These are phyloP conservation scores for Penicillium digitatum DNA, from an alignment of 2,329 filamentous ascomycete genomes.

Conservation along the genomic window DNA sequence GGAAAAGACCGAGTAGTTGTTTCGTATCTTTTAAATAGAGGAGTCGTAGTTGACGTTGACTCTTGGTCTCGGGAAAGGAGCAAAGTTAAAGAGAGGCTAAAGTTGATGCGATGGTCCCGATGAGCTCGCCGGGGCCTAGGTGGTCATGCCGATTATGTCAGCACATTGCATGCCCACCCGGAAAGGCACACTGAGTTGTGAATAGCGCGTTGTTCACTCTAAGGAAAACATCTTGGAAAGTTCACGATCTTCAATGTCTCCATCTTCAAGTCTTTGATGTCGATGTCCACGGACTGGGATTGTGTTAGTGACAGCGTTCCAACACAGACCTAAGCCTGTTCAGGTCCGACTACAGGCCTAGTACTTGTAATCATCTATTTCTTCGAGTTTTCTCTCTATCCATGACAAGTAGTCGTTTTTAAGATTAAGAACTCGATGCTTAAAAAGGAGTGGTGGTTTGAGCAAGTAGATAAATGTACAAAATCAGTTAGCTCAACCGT, in stretches of 20 bases:
- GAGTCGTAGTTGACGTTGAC: neutral
- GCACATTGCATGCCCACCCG: neutral
- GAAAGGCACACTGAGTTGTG: neutral
- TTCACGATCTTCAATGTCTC: neutral
- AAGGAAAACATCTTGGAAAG: no score
- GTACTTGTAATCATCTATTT: neutral
- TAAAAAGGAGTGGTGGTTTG: no score
- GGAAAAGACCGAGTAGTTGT: neutral
- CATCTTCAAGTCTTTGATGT: neutral
- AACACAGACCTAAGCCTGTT: neutral
- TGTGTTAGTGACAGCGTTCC: neutral
- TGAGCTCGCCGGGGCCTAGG: neutral
- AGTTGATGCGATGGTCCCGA: neutral
- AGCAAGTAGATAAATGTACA: neutral
- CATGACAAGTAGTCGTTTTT: neutral
- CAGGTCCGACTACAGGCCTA: neutral
- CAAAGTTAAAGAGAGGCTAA: neutral
- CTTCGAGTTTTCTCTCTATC: neutral
- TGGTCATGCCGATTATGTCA: constrained; percentile 5
- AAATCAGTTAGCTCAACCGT: neutral
- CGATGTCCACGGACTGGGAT: neutral
- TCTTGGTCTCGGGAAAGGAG: neutral
- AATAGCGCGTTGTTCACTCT: neutral
- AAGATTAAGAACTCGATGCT: no score
- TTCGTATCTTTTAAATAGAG: neutral